A percentile compares a stretch with the other conserved stretches of the same genome.
phyloP scores from a whole-genome alignment of 768 basidiomycete genomes.

The Boletus huronensis region DNA sequence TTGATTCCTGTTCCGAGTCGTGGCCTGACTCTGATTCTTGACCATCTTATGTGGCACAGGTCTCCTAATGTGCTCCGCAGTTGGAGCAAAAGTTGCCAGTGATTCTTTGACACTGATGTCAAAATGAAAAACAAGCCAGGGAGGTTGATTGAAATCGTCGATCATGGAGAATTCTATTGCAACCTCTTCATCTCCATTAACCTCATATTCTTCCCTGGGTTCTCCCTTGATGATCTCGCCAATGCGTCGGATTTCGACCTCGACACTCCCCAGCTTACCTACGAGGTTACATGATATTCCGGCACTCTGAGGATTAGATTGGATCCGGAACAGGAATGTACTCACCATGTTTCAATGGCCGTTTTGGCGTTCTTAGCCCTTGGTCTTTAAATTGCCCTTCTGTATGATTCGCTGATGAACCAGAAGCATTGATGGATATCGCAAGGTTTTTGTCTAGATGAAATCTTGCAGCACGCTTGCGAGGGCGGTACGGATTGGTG shows the following conservation, averaged over 20 bases:
- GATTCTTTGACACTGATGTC: slow-evolving; percentile 1
- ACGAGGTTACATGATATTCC: neutral
- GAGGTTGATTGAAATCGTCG: slow-evolving; percentile 8
- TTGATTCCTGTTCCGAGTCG: neutral
- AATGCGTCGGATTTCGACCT: slow-evolving; percentile 19
- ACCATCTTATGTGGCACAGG: neutral
- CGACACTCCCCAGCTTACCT: slow-evolving; percentile 9
- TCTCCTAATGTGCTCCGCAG: neutral
- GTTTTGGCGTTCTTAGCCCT: slow-evolving; percentile 14
- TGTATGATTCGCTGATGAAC: slow-evolving; percentile 6
- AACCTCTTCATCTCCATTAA: neutral
- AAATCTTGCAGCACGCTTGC: slow-evolving; percentile 14
- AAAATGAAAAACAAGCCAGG: slow-evolving; percentile 15
- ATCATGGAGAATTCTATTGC: slow-evolving; percentile 7
- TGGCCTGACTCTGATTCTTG: neutral
- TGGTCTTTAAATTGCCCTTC: neutral
- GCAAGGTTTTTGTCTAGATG: slow-evolving; percentile 6
- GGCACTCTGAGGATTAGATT: neutral
- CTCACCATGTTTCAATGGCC: neutral
- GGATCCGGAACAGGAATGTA: too few species aligned
- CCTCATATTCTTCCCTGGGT: neutral
- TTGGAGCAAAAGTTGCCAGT: neutral
- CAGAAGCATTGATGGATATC: neutral
- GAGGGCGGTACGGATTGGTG: neutral
- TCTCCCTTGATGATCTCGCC: slow-evolving; percentile 6